Evolutionary conservation across 176 grass and related monocot genomes (phyloP).

Genomic region (Canna indica): DNA sequence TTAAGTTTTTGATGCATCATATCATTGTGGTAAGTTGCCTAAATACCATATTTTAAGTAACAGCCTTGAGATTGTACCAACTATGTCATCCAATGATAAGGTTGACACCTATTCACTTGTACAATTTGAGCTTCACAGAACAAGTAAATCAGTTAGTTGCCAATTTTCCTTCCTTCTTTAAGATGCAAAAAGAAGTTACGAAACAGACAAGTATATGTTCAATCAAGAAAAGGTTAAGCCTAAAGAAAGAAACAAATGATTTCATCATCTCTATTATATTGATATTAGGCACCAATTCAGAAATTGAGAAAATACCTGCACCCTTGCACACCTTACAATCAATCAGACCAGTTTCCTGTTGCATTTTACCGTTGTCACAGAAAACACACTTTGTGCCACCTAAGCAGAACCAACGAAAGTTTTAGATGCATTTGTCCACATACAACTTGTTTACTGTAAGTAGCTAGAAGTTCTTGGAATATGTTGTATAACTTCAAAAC

Average conservation of each 20-base stretch:
- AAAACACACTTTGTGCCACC: constrained; percentile 86
- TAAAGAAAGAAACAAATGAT: not conserved
- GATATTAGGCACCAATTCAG: not conserved
- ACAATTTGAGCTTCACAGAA: too few relatives aligned
- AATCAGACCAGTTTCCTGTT: constrained; percentile 50
- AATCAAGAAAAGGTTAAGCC: not conserved
- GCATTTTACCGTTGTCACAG: constrained; percentile 84
- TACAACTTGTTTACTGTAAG: not conserved
- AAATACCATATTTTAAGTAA: not conserved
- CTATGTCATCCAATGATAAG: too few relatives aligned
- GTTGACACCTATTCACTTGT: too few relatives aligned
- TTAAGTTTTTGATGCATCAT: not conserved
- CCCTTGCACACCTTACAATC: constrained; percentile 86
- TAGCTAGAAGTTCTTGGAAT: not conserved
- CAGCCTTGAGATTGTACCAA: not conserved
- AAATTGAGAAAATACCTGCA: constrained; percentile 39
- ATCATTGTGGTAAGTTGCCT: not conserved
- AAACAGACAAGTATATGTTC: too few relatives aligned
- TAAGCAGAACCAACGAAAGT: constrained; percentile 20
- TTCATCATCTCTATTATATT: not conserved
- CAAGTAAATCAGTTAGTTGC: too few relatives aligned
- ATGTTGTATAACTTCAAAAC: not conserved
- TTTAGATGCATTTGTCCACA: not conserved
- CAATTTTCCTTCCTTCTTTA: too few relatives aligned
- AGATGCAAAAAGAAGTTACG: not conserved